Evolutionary conservation across 208 protist genomes (phyloP), one percentile per base, ranked within the genome.

Genomic region (Trypanosoma theileri): DNA sequence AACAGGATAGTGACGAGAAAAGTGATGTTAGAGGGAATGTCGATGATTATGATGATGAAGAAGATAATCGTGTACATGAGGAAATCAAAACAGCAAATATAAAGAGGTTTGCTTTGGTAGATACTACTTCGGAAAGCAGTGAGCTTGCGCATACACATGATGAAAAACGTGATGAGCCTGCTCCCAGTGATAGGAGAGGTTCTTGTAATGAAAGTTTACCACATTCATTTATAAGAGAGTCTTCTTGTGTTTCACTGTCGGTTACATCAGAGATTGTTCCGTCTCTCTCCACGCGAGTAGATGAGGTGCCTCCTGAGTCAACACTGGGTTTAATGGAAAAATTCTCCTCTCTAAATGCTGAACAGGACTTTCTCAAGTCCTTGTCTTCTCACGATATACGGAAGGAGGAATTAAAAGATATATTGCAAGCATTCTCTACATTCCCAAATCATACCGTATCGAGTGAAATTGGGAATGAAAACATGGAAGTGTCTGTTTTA

Each of bases 51-150:
- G 19, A 24, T 28, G 41, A 45, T 42, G 17, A 55, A 40, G 28
- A 66, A 40, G 28, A 66, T 50, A 26, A 66, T 41, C 6, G 26
- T 41, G 21, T 41, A 41, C 0, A 10, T 14, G 17, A 35, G n/a
- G 0, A 40, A 57, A 35, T 53, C 12, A 10, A 31, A 31, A 19
- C 28, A 24, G 10, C 51, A 44, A 31, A 0, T 13, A 59, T 66
- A 40, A 65, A 59, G 8, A 51, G 40, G 26, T 66, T 65, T 59
- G 57, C 40, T 57, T n/a, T 45, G 1, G 3, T 72, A n/a, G 66
- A 71, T n/a, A 57, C 66, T 35, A 24, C 3, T 14, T 56, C 56
- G 19, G 35, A 24, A 16, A 52, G 31, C 42, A 66, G 40, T 57
- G 53, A 24, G 45, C 59, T 58, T 42, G 48, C 10, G 44, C 45